Base-by-base conservation (phyloP, 2,329 filamentous ascomycete genomes). In the Helotiales sp. region DNA sequence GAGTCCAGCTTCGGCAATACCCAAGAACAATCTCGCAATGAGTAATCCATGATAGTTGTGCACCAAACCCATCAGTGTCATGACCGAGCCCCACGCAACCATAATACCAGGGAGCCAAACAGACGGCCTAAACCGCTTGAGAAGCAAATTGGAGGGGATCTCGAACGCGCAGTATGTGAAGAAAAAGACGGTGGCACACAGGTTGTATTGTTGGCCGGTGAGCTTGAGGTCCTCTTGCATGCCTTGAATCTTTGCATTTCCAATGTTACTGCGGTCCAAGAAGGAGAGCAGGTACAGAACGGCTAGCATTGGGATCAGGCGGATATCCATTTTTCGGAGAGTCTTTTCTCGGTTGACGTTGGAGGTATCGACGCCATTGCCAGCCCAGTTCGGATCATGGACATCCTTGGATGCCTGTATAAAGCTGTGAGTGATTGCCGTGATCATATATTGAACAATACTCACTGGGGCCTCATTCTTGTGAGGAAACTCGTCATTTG, bases 271-370 rank as follows among this genome's bases (percentile, higher is more conserved):
- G 61, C 91, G 83, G 75, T 93, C 91, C 7, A 94, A 79, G 76
- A 94, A 95, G 71, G 88, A 91, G 71, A 93, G 88, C 10, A 93
- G 82, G 76, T 94, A 95, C 15, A 91, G 78, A 6, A 86, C 77
- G 86, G 91, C 91, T 6, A 91, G 82, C 22, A 91, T 80, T 2
- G 90, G 90, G 10, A 92, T 83, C 28, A 92, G 82, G 73, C 85
- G 82, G 10, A 82, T 67, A 76, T 92, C 90, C 43, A 92, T 78
- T 78, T 91, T 71, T 11, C 71, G 64, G 28, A 72, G 63, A 10
- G 54, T 64, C 17, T 69, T 67, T 49, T 71, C 57, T 47, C 43
- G 60, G 24, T 71, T 55, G 15, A 71, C 63, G 24, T 64, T 62
- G 30, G 50, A 64, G 57, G 69, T 68, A 26, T 71, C 69, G 20